Evolutionary conservation across 352 stramenopile genomes (phyloP), one percentile per base, ranked within the genome.

Genomic region (Pythium phragmiticola): DNA sequence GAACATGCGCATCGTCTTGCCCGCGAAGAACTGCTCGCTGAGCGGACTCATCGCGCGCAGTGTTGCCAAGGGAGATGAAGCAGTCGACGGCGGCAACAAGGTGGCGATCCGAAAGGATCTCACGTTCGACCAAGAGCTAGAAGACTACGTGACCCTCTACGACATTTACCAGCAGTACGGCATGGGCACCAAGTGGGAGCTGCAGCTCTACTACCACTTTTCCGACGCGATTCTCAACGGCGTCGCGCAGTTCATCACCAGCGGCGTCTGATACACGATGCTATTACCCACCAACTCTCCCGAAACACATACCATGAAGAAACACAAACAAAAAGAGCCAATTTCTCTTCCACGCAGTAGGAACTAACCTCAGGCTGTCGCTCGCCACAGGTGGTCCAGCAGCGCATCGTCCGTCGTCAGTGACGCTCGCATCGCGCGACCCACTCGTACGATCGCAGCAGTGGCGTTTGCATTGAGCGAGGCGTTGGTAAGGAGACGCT

Each of bases 81-180:
- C 34, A 39, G 34, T 5, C 26, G 26, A 30, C 26, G 34, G 34
- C 34, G 34, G 39, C 23, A 34, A 41, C 28, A 11, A n/a, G 19
- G 49, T 70, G 16, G 60, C 21, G 17, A 34, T 88, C 54, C 80
- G 84, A 33, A 78, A 86, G 41, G 84, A 93, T 54, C 60, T 93
- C 62, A 72, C 75, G 50, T 90, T 77, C 52, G 82, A 93, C 61
- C 84, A 93, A 42, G 80, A 90, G 63, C 70, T 91, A 8, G 76
- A 89, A 54, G 74, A 90, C 69, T 87, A 77, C 64, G 68, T 90
- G 52, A 82, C 69, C 43, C 72, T 93, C 57, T 74, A 78, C 59
- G 84, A 90, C 78, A 86, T 93, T 80, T 93, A 93, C 78, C 68
- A 88, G 62, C 84, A 93, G 72, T 93, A 91, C 65, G 77, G 72